Percentiles rank a stretch among this genome's conserved stretches.
Conservation (phyloP, 2,329 filamentous ascomycete genomes). For the Xylaria sp. region DNA sequence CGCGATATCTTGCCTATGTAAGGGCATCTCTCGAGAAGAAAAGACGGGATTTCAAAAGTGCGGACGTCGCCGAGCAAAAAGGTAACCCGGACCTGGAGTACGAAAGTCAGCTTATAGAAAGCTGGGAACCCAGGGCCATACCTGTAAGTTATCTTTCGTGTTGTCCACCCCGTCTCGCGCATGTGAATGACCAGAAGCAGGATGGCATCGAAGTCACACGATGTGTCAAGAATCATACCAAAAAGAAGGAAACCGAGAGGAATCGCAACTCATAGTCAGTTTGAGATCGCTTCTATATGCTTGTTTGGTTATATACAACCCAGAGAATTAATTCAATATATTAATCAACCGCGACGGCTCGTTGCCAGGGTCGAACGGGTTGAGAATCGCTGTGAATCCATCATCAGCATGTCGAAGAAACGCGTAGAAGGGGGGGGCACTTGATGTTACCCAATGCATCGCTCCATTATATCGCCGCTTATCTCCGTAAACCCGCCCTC, state of each 20-base stretch:
- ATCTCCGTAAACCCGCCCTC: not conserved
- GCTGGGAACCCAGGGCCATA: slow-evolving; percentile 62
- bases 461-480: not conserved
- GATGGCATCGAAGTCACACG: slow-evolving; percentile 63
- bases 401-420: not conserved
- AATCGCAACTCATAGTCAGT: not conserved
- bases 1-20: slow-evolving; percentile 66
- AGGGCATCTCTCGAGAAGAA: slow-evolving; percentile 60
- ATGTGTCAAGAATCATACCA: slow-evolving; percentile 43
- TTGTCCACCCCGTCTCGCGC: not conserved
- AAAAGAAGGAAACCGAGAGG: not conserved
- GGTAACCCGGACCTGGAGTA: slow-evolving; percentile 64
- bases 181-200: slow-evolving; percentile 36
- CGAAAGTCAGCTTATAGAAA: slow-evolving; percentile 56
- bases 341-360: not conserved
- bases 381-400: not conserved
- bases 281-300: not conserved
- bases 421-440: not conserved
- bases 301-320: not conserved
- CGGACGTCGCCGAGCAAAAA: slow-evolving; percentile 21
- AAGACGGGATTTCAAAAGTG: slow-evolving; percentile 36
- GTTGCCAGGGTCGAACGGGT: not conserved
- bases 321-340: not conserved
- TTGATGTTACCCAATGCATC: too few relatives aligned
- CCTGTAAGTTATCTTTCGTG: slow-evolving; percentile 43